These are phyloP conservation scores for Microcos paniculata DNA, from an alignment of 345 rosid genomes.

Conservation along the genomic window DNA sequence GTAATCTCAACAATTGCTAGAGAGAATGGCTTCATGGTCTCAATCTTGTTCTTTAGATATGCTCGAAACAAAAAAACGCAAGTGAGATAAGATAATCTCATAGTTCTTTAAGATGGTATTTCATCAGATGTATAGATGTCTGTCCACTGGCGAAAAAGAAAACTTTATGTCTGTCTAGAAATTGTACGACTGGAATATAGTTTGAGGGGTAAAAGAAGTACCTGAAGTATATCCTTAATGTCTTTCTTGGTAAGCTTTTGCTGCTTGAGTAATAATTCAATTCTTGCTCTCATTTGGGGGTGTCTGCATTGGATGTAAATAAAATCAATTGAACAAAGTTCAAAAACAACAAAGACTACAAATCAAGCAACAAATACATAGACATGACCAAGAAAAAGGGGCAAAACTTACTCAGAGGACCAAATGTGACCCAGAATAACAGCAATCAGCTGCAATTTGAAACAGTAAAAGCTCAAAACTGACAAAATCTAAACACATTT, in stretches of 20 bases:
- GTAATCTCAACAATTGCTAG: neutral
- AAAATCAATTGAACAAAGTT: neutral
- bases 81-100: neutral
- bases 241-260: slow-evolving; percentile 78
- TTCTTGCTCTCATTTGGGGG: slow-evolving; percentile 70
- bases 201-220: slow-evolving; percentile 19
- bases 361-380: slow-evolving; percentile 6
- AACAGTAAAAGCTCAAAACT: slow-evolving; percentile 1
- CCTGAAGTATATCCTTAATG: slow-evolving; percentile 83
- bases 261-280: slow-evolving; percentile 87
- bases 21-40: neutral
- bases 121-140: too few species aligned
- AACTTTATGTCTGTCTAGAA: neutral
- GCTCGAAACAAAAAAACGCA: neutral
- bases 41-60: neutral
- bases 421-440: slow-evolving; percentile 89
- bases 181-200: neutral
- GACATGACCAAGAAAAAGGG: neutral
- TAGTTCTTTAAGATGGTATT: neutral
- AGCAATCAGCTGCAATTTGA: slow-evolving; percentile 69
- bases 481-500: neutral
- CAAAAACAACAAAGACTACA: neutral
- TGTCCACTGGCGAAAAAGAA: too few species aligned
- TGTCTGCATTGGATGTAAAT: slow-evolving; percentile 45
- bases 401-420: slow-evolving; percentile 86